Evolutionary conservation across 257 asterid genomes (phyloP).

Genomic region (Buddleja alternifolia): DNA sequence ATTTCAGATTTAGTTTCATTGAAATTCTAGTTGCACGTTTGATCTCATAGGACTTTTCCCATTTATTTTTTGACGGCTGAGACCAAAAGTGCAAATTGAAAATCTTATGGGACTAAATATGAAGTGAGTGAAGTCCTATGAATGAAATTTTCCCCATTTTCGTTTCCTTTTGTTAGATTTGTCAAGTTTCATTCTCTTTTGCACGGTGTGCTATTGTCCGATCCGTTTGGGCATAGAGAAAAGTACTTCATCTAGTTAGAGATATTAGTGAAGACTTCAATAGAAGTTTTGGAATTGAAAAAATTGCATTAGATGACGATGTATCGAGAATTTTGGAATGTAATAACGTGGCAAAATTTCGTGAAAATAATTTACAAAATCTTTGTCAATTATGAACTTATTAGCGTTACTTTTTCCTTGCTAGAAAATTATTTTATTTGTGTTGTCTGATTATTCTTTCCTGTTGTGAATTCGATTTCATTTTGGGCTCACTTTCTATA

Average conservation of each 20-base stretch:
- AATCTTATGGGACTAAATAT: too few relatives aligned
- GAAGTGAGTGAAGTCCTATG: too few relatives aligned
- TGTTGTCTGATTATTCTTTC: background rate
- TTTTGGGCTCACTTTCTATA: conserved; percentile 7
- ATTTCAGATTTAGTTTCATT: too few relatives aligned
- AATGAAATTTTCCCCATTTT: too few relatives aligned
- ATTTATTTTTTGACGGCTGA: too few relatives aligned
- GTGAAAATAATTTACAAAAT: conserved; percentile 1
- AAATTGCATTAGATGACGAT: background rate
- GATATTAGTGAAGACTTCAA: background rate
- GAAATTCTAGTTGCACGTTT: too few relatives aligned
- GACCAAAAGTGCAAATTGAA: too few relatives aligned
- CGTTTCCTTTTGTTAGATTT: background rate
- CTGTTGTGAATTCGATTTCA: background rate
- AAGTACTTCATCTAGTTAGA: too few relatives aligned
- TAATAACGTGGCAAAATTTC: conserved; percentile 11
- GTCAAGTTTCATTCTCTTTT: background rate
- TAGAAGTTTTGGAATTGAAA: background rate
- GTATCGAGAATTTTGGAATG: background rate
- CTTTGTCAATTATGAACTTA: background rate
- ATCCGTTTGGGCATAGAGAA: too few relatives aligned
- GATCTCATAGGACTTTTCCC: too few relatives aligned
- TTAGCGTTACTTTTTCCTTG: background rate
- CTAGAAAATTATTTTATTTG: background rate
- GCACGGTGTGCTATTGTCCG: background rate